Evolutionary conservation across 305 asterid species (phyloP).

Genomic region (Euphrasia arctica): DNA sequence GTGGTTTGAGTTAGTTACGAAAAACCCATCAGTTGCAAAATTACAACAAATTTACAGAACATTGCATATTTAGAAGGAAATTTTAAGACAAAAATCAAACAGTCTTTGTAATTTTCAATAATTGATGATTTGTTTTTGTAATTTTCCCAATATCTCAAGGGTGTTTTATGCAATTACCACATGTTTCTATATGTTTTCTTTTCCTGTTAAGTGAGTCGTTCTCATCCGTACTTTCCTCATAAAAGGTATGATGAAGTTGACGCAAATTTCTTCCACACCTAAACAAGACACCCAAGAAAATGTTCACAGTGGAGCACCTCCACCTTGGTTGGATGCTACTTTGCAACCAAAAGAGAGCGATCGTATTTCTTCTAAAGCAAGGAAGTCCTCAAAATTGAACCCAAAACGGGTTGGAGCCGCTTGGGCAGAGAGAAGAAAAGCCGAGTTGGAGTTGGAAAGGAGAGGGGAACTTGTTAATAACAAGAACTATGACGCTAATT

Average conservation of each 20-base stretch:
- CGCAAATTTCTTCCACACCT: slow-evolving; percentile 39
- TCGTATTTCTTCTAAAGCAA: slow-evolving; percentile 29
- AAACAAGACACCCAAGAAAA: slow-evolving; percentile 53
- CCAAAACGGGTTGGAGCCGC: slow-evolving; percentile 98
- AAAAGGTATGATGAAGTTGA: slow-evolving; percentile 43
- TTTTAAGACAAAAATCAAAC: neutral
- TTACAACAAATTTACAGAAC: neutral
- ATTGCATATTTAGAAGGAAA: neutral
- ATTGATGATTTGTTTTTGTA: neutral
- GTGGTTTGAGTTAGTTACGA: neutral
- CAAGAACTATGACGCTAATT: slow-evolving; percentile 46
- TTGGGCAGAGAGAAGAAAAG: slow-evolving; percentile 94
- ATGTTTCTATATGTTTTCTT: neutral
- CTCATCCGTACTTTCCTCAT: slow-evolving; percentile 12
- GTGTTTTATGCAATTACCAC: neutral
- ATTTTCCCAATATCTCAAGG: neutral
- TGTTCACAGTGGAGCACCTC: slow-evolving; percentile 92
- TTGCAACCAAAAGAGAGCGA: slow-evolving; percentile 30
- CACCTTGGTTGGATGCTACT: slow-evolving; percentile 69
- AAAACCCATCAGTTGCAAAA: neutral
- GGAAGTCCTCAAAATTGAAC: slow-evolving; percentile 65
- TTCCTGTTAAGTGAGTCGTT: slow-evolving; percentile 12
- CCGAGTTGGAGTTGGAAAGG: slow-evolving; percentile 78
- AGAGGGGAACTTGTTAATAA: slow-evolving; percentile 53
- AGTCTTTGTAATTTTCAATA: neutral